phyloP scores from a whole-genome alignment of 2,329 filamentous ascomycete genomes.

The Knoxdaviesia capensis region DNA sequence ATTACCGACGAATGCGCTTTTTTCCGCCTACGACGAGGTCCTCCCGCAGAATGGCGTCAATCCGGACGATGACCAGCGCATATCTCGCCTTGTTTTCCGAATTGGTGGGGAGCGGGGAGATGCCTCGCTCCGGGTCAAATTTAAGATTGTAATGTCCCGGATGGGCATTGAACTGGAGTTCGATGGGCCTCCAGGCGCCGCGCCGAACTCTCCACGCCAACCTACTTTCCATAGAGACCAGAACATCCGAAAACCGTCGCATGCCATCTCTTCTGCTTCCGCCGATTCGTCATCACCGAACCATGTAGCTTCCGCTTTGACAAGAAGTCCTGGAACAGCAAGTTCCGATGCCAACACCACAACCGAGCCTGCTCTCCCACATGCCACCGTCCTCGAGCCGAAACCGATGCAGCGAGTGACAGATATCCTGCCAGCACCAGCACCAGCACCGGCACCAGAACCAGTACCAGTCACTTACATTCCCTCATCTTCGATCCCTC shows the following conservation, averaged over 20 bases:
- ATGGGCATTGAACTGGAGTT: conserved; percentile 57
- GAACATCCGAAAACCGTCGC: conserved; percentile 1
- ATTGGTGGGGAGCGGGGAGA: conserved; percentile 46
- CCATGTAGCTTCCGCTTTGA: conserved; percentile 1
- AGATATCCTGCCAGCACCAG: too few relatives aligned
- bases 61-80: conserved; percentile 52
- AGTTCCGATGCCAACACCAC: conserved; percentile 1
- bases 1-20: conserved; percentile 57
- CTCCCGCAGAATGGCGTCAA: conserved; percentile 51
- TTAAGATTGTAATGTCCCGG: conserved; percentile 43
- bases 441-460: too few relatives aligned
- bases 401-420: too few relatives aligned
- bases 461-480: too few relatives aligned
- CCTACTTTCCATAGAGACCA: conserved; percentile 3
- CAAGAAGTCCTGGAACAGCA: conserved; percentile 3
- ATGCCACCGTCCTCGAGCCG: too few relatives aligned
- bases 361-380: conserved; percentile 1
- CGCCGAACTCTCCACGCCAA: conserved; percentile 3
- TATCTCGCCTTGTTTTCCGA: conserved; percentile 60
- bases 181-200: conserved; percentile 10
- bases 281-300: conserved; percentile 4
- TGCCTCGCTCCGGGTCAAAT: conserved; percentile 44
- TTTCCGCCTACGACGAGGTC: conserved; percentile 59
- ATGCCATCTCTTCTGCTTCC: conserved; percentile 4
- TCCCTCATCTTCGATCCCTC: too few relatives aligned